Percentiles rank a stretch among this genome's conserved stretches.
Evolutionary conservation across 805 yeast genomes (phyloP).

Genomic region (Geotrichum ghanense): DNA sequence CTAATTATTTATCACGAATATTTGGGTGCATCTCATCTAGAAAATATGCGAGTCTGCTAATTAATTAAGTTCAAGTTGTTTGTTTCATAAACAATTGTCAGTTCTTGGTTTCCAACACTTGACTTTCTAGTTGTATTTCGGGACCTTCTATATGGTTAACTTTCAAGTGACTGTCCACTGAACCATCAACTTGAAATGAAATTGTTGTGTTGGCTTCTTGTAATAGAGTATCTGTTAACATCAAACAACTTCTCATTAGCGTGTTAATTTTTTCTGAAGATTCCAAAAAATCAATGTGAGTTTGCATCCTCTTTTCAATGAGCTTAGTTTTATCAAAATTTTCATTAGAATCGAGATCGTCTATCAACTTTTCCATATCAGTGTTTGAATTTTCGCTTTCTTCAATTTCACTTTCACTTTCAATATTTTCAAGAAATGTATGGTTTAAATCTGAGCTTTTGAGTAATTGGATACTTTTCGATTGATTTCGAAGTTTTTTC

Average conservation of each 20-base stretch:
- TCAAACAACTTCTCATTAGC: constrained; percentile 10
- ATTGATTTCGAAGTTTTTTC: constrained; percentile 14
- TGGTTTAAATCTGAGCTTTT: not conserved
- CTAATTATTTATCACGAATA: too few relatives aligned
- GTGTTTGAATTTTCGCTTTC: not conserved
- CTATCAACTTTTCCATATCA: not conserved
- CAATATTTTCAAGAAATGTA: not conserved
- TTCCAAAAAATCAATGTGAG: constrained; percentile 10
- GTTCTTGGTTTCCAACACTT: too few relatives aligned
- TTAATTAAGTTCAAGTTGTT: too few relatives aligned
- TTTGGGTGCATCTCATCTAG: too few relatives aligned
- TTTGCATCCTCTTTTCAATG: constrained; percentile 7
- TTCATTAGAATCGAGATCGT: not conserved
- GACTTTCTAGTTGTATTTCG: too few relatives aligned
- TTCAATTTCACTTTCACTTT: not conserved
- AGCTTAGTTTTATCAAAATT: constrained; percentile 3
- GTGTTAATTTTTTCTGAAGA: constrained; percentile 8
- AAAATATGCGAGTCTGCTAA: too few relatives aligned
- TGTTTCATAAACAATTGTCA: too few relatives aligned
- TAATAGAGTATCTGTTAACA: constrained; percentile 10
- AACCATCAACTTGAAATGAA: not conserved
- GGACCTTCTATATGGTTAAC: too few relatives aligned
- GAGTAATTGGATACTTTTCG: constrained; percentile 14
- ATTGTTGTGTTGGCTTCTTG: constrained; percentile 8
- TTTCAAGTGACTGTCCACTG: too few relatives aligned